These are phyloP conservation scores for Pyrenochaeta sp. DNA, from an alignment of 2,329 filamentous ascomycete genomes.

Conservation along the genomic window DNA sequence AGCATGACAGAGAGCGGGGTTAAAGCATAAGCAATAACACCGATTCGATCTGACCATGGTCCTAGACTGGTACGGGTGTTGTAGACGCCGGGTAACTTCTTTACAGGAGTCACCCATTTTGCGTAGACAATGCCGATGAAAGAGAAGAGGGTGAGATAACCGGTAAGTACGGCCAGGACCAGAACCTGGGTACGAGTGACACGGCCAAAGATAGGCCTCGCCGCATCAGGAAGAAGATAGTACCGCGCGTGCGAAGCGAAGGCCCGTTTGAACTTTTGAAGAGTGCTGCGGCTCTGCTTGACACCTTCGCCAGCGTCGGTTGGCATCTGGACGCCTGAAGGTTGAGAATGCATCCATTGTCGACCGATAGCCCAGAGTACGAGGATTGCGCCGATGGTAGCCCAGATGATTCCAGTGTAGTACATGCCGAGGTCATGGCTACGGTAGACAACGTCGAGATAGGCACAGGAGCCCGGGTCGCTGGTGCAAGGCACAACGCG, in stretches of 20 bases:
- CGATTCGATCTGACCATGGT: constrained; percentile 73
- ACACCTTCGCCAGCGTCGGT: constrained; percentile 28
- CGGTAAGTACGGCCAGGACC: constrained; percentile 64
- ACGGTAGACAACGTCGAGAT: constrained; percentile 63
- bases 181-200: constrained; percentile 73
- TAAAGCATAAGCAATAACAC: constrained; percentile 74
- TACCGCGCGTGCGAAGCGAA: constrained; percentile 54
- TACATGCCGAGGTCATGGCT: constrained; percentile 63
- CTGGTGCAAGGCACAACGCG: constrained; percentile 65
- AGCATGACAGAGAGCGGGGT: constrained; percentile 74
- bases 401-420: constrained; percentile 66
- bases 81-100: constrained; percentile 59
- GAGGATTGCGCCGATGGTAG: constrained; percentile 58
- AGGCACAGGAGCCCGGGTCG: constrained; percentile 65
- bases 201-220: constrained; percentile 67
- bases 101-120: constrained; percentile 74
- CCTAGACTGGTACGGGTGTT: constrained; percentile 73
- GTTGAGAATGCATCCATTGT: constrained; percentile 34
- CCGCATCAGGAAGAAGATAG: constrained; percentile 68
- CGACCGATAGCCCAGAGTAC: constrained; percentile 52
- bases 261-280: constrained; percentile 43
- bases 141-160: constrained; percentile 70
- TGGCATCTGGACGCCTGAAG: constrained; percentile 35
- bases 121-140: constrained; percentile 72
- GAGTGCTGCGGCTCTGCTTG: constrained; percentile 26